These are phyloP conservation scores for Ascochyta rabiei DNA, from an alignment of 2,329 filamentous ascomycete genomes.

Conservation along the genomic window DNA sequence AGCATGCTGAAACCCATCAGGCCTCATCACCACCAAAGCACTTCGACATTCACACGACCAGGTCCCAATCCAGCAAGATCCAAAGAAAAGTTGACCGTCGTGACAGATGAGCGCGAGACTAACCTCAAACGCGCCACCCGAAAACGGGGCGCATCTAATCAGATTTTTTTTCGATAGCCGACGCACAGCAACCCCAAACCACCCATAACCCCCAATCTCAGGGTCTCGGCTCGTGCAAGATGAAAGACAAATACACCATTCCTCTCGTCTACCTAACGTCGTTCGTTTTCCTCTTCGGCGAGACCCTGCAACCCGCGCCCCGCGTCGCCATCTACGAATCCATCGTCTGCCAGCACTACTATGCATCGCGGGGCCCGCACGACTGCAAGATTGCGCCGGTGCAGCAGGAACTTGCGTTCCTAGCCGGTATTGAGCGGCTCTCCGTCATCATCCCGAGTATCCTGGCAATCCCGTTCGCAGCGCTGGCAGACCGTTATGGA, in stretches of 20 bases:
- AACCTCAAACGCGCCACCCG: no score
- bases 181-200: no score
- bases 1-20: no score
- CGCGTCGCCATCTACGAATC: conserved; percentile 27
- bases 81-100: no score
- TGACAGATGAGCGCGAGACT: no score
- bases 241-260: conserved; percentile 13
- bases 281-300: conserved; percentile 29
- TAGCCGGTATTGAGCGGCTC: conserved; percentile 24
- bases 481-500: conserved; percentile 25
- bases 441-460: conserved; percentile 26
- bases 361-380: conserved; percentile 5
- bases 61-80: no score
- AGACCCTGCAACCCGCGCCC: conserved; percentile 27
- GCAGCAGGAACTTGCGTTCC: conserved; percentile 22
- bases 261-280: conserved; percentile 24
- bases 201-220: no score
- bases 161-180: no score
- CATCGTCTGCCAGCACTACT: conserved; percentile 22
- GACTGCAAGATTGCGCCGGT: conserved; percentile 26
- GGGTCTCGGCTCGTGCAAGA: not conserved
- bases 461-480: conserved; percentile 26
- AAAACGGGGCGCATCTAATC: no score
- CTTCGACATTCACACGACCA: no score
- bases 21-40: no score